These are phyloP conservation scores for Pseudozyma pruni DNA, from an alignment of 1,284 basidiomycete genomes.

Conservation along the genomic window DNA sequence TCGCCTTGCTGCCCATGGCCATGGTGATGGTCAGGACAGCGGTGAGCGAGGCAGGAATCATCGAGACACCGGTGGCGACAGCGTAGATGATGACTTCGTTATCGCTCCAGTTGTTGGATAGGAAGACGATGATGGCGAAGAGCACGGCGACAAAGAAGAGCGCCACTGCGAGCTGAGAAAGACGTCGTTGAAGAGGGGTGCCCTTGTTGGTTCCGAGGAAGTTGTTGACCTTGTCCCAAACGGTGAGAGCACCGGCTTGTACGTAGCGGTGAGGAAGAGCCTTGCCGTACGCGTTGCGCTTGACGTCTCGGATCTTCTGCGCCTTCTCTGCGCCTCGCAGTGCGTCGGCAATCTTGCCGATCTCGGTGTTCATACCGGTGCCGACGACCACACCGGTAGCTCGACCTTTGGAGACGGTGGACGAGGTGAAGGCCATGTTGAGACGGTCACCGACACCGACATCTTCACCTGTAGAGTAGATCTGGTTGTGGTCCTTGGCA, in stretches of 20 bases:
- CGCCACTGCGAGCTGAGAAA: constrained; percentile 67
- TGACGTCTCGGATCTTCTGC: constrained; percentile 66
- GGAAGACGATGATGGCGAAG: constrained; percentile 68
- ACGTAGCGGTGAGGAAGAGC: constrained; percentile 68
- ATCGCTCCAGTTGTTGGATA: constrained; percentile 67
- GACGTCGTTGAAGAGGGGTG: constrained; percentile 68
- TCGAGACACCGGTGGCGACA: constrained; percentile 72
- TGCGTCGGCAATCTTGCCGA: constrained; percentile 65
- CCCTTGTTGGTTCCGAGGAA: constrained; percentile 68
- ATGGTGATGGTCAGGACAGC: constrained; percentile 68
- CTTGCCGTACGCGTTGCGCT: constrained; percentile 71
- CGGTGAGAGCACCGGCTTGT: constrained; percentile 68
- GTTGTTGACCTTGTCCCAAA: constrained; percentile 65
- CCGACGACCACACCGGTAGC: constrained; percentile 74
- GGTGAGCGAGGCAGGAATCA: constrained; percentile 71
- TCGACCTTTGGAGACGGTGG: constrained; percentile 76
- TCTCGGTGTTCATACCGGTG: constrained; percentile 73
- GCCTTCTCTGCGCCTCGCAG: constrained; percentile 59
- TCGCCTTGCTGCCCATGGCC: constrained; percentile 72
- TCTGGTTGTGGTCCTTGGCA: constrained; percentile 70
- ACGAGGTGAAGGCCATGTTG: constrained; percentile 75
- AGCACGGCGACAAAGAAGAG: constrained; percentile 65
- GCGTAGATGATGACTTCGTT: constrained; percentile 67
- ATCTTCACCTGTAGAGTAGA: constrained; percentile 51
- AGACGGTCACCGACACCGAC: constrained; percentile 72